Evolutionary conservation across 148 eudicot genomes (phyloP).

Genomic region (Cornus kousa): DNA sequence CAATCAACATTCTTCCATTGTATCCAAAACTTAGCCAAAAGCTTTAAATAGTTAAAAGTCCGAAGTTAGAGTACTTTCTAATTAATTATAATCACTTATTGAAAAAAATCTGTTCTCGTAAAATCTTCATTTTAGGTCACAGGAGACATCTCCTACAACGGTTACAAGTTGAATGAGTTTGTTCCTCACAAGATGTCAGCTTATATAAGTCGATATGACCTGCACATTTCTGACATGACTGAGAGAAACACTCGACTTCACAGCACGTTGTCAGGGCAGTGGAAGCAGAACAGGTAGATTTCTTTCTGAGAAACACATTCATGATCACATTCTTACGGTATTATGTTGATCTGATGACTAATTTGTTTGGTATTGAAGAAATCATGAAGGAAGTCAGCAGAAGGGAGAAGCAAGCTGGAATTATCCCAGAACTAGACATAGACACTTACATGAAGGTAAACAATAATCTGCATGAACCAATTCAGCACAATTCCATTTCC

Average conservation of each 20-base stretch:
- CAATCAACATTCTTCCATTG: too few relatives aligned
- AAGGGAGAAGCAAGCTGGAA: conserved; percentile 25
- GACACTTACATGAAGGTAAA: conserved; percentile 25
- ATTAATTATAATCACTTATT: not conserved
- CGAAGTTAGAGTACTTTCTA: not conserved
- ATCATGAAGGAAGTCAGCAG: conserved; percentile 20
- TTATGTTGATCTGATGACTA: not conserved
- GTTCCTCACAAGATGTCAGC: conserved; percentile 24
- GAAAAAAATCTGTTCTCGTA: not conserved
- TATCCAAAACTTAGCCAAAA: too few relatives aligned
- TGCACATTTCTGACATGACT: conserved; percentile 26
- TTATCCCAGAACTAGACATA: conserved; percentile 21
- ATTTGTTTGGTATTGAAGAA: not conserved
- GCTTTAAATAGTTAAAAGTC: not conserved
- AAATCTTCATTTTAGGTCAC: conserved; percentile 6
- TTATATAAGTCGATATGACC: conserved; percentile 22
- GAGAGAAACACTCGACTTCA: conserved; percentile 26
- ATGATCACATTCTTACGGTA: not conserved
- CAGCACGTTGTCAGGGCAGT: conserved; percentile 21
- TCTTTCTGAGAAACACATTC: not conserved
- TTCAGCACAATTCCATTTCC: not conserved
- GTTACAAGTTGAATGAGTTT: conserved; percentile 25
- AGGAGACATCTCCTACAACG: conserved; percentile 22
- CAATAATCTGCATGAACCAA: not conserved
- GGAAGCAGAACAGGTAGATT: conserved; percentile 19